phyloP scores from a whole-genome alignment of 164 flowering plant genomes.

The Amborella trichopoda region DNA sequence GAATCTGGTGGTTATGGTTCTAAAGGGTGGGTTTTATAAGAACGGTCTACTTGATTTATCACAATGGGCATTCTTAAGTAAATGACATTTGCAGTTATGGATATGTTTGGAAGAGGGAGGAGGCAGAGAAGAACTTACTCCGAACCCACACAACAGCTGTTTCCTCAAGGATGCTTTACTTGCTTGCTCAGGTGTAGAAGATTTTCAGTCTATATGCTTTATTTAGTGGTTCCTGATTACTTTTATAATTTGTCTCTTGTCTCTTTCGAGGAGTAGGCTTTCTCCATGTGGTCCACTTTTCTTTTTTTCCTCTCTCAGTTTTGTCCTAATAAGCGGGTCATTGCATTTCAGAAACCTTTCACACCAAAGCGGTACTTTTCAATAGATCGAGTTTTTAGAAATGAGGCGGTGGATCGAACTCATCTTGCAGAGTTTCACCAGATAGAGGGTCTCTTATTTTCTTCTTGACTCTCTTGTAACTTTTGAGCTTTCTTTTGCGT shows the following conservation, averaged over 20 bases:
- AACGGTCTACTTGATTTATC: not conserved
- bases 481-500: not conserved
- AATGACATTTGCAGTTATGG: slow-evolving; percentile 38
- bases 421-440: slow-evolving; percentile 99
- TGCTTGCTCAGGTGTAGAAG: slow-evolving; percentile 69
- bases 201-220: too few species aligned
- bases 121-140: slow-evolving; percentile 83
- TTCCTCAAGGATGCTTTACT: slow-evolving; percentile 86
- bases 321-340: too few species aligned
- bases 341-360: slow-evolving; percentile 48
- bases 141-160: slow-evolving; percentile 97
- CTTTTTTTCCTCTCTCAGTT: too few species aligned
- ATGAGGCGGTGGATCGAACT: slow-evolving; percentile 97
- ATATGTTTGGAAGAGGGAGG: slow-evolving; percentile 91
- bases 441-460: slow-evolving; percentile 66
- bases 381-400: slow-evolving; percentile 96
- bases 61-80: not conserved
- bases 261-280: too few species aligned
- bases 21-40: slow-evolving; percentile 47
- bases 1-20: slow-evolving; percentile 93
- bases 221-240: too few species aligned
- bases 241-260: too few species aligned
- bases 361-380: slow-evolving; percentile 69
- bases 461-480: not conserved
- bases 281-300: too few species aligned